A percentile compares a stretch with the other conserved stretches of the same genome.
Evolutionary conservation across 345 rosid genomes (phyloP).

Genomic region (Moringa oleifera): DNA sequence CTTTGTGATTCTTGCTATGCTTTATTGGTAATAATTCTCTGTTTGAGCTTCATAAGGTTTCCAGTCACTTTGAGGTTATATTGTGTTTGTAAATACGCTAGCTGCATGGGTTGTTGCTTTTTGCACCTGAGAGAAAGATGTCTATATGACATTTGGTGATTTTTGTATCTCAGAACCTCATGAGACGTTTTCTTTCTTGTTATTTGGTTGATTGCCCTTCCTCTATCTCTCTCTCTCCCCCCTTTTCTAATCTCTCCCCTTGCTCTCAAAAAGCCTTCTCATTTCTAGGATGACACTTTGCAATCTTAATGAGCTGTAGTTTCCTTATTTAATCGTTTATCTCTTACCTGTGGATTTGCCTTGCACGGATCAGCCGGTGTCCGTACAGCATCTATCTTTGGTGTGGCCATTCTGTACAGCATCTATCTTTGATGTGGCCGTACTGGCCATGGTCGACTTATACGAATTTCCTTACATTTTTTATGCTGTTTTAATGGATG

Average conservation of each 20-base stretch:
- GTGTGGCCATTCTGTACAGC: too few species aligned
- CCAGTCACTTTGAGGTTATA: not conserved
- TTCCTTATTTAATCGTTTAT: too few species aligned
- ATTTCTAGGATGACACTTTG: not conserved
- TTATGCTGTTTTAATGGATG: too few species aligned
- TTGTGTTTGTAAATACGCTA: not conserved
- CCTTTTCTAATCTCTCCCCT: not conserved
- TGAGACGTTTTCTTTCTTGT: not conserved
- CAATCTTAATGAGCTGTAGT: too few species aligned
- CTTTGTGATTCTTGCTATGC: constrained; percentile 45
- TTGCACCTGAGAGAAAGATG: not conserved
- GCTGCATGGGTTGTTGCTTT: not conserved
- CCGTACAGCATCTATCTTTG: too few species aligned
- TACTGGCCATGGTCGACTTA: too few species aligned
- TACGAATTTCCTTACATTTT: too few species aligned
- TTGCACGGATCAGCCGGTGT: too few species aligned
- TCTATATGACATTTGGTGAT: not conserved
- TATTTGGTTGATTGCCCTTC: not conserved
- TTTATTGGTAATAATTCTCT: constrained; percentile 35
- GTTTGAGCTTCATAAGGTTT: not conserved
- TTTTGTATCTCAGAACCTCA: not conserved
- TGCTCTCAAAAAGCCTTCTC: not conserved
- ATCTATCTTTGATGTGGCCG: too few species aligned
- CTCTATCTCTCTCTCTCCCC: not conserved
- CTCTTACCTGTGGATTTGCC: too few species aligned